phyloP scores from a whole-genome alignment of 2,329 filamentous ascomycete species.

The Neoascochyta sp. region DNA sequence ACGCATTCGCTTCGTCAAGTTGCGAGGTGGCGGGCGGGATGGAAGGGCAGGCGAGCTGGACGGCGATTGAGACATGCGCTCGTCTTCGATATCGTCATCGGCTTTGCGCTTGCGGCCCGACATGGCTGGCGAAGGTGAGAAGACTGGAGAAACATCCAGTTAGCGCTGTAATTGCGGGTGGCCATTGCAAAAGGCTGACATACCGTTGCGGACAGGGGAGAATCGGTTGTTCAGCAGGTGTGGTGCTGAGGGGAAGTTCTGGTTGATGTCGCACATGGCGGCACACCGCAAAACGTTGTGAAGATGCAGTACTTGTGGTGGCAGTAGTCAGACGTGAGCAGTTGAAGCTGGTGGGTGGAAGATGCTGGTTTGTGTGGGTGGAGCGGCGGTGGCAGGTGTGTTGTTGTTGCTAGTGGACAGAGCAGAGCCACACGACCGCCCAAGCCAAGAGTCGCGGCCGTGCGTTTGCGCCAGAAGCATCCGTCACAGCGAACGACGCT shows the following conservation, averaged over 20 bases:
- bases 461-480: no score
- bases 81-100: conserved; percentile 66
- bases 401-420: conserved; percentile 17
- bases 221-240: conserved; percentile 59
- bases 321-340: no score
- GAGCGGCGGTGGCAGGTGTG: conserved; percentile 13
- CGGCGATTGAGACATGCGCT: conserved; percentile 90
- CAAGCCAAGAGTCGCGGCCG: no score
- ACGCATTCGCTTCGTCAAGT: conserved; percentile 58
- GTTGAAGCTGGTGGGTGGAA: conserved; percentile 2
- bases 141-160: conserved; percentile 29
- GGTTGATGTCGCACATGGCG: conserved; percentile 58
- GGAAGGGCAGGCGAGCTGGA: conserved; percentile 73
- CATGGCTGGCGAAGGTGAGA: conserved; percentile 42
- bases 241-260: conserved; percentile 58
- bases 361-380: neutral
- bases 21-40: conserved; percentile 59
- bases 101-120: conserved; percentile 78
- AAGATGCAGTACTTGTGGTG: conserved; percentile 11
- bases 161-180: no score
- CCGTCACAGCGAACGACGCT: no score
- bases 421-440: conserved; percentile 14
- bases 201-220: conserved; percentile 59
- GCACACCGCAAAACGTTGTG: conserved; percentile 20
- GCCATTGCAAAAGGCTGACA: conserved; percentile 22